Evolutionary conservation across 73 alveolate species (phyloP).

Genomic region (Paramecium bursaria): DNA sequence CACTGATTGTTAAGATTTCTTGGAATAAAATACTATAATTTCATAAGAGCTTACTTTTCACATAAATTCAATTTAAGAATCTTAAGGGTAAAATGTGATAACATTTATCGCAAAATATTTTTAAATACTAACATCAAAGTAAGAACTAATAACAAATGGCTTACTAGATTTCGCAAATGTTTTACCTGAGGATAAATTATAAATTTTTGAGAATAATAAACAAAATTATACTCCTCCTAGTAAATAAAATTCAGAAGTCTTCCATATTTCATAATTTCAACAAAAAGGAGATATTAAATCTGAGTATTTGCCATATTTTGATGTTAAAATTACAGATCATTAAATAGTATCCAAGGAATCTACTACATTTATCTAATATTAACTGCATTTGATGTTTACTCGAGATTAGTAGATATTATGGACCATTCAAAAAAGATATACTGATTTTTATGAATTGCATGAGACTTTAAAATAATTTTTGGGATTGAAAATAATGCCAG

Average conservation of each 20-base stretch:
- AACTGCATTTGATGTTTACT: background rate
- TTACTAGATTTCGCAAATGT: background rate
- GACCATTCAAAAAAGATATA: constrained; percentile 6
- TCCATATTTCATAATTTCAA: background rate
- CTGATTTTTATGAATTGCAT: constrained; percentile 41
- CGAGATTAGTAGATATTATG: background rate
- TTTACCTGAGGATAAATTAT: background rate
- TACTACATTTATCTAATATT: background rate
- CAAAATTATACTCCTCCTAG: background rate
- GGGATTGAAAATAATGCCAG: background rate
- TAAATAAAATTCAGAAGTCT: background rate
- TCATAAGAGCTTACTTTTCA: background rate
- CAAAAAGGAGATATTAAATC: background rate
- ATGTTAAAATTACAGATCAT: background rate
- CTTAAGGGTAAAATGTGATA: no score
- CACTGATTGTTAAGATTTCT: background rate
- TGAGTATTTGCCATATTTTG: background rate
- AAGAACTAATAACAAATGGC: background rate
- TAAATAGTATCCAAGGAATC: background rate
- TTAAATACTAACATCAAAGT: background rate
- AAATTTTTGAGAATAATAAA: background rate
- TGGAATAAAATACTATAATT: background rate
- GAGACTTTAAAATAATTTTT: background rate
- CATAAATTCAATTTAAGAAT: background rate
- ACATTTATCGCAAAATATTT: background rate